phyloP scores from a whole-genome alignment of 106 monocot species.

The Agapanthus africanus region DNA sequence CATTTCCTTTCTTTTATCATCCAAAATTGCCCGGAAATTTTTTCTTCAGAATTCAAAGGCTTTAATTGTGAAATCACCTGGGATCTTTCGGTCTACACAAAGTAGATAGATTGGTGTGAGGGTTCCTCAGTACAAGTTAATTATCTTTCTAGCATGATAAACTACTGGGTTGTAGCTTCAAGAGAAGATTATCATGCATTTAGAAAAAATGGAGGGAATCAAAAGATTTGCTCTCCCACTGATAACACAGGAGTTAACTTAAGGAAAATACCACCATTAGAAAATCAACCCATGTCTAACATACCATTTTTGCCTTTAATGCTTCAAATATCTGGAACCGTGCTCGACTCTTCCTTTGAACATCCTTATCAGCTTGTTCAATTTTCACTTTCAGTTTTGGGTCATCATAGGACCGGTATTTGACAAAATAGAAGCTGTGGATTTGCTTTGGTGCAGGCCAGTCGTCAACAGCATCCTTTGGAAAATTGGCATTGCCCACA shows the following conservation, averaged over 20 bases:
- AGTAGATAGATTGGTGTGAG: neutral
- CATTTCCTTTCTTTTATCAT: slow-evolving; percentile 64
- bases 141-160: neutral
- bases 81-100: slow-evolving; percentile 54
- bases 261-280: neutral
- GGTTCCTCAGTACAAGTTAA: neutral
- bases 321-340: slow-evolving; percentile 38
- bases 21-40: slow-evolving; percentile 28
- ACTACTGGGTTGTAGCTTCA: neutral
- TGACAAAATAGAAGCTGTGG: slow-evolving; percentile 57
- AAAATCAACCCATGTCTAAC: neutral
- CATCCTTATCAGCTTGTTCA: slow-evolving; percentile 60
- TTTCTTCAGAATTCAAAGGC: slow-evolving; percentile 57
- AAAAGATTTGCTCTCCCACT: no score
- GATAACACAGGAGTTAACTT: no score
- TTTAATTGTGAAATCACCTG: slow-evolving; percentile 51
- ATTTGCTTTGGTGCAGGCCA: slow-evolving; percentile 68
- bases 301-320: slow-evolving; percentile 54
- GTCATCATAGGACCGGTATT: slow-evolving; percentile 49
- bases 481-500: slow-evolving; percentile 17
- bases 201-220: no score
- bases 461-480: slow-evolving; percentile 70
- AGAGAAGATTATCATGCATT: neutral
- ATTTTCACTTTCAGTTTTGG: slow-evolving; percentile 59
- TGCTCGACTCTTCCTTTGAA: slow-evolving; percentile 37